phyloP scores from a whole-genome alignment of 768 basidiomycete genomes.

The Peribolospora kevripleyi region DNA sequence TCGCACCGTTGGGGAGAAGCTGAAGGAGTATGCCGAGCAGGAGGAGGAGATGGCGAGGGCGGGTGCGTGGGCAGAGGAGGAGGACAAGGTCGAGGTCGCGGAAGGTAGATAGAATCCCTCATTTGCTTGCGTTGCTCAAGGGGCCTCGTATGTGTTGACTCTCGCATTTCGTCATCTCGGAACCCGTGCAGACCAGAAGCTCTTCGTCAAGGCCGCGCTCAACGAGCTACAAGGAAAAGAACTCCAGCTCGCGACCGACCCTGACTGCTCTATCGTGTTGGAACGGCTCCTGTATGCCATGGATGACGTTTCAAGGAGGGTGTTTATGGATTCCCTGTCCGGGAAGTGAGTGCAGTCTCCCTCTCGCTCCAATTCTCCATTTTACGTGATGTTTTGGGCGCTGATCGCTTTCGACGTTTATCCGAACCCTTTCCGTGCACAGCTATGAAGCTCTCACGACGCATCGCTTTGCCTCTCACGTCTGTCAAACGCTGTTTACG shows the following conservation, averaged over 20 bases:
- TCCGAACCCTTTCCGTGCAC: slow-evolving; percentile 12
- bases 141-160: too few relatives aligned
- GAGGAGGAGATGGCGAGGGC: too few relatives aligned
- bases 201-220: slow-evolving; percentile 61
- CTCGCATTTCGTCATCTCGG: not conserved
- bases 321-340: slow-evolving; percentile 60
- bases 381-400: slow-evolving; percentile 1
- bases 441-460: slow-evolving; percentile 38
- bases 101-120: too few relatives aligned
- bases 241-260: slow-evolving; percentile 70
- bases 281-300: slow-evolving; percentile 79
- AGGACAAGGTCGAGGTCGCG: too few relatives aligned
- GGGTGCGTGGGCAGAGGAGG: too few relatives aligned
- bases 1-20: too few relatives aligned
- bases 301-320: slow-evolving; percentile 85
- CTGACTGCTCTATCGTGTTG: slow-evolving; percentile 69
- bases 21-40: too few relatives aligned
- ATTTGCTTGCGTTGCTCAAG: too few relatives aligned
- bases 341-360: slow-evolving; percentile 45
- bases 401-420: slow-evolving; percentile 5
- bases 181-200: slow-evolving; percentile 33
- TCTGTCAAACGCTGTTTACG: slow-evolving; percentile 65
- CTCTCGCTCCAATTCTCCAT: slow-evolving; percentile 2
- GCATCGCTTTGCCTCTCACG: slow-evolving; percentile 87
- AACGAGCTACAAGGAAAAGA: slow-evolving; percentile 70